Percentiles rank a stretch among this genome's conserved stretches.
Conservation (phyloP, 2,329 filamentous ascomycete species). For the Neonectria sp. region DNA sequence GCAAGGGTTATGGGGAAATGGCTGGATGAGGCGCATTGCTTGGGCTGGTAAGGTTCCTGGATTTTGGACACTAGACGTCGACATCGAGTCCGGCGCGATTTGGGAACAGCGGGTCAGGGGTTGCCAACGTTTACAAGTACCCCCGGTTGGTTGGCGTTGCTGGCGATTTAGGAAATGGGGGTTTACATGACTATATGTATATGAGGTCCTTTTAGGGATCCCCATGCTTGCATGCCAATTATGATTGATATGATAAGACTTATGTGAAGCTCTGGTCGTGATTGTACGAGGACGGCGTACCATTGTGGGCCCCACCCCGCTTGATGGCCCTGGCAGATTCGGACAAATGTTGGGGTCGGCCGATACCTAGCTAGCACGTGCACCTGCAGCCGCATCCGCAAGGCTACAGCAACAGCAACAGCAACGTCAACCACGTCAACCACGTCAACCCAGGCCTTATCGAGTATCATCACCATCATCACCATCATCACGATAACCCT, state of each 20-base stretch:
- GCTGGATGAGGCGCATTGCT: conserved; percentile 21
- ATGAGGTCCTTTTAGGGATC: neutral
- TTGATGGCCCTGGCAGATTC: conserved; percentile 1
- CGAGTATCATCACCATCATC: conserved; percentile 27
- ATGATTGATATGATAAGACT: neutral
- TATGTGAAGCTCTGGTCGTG: neutral
- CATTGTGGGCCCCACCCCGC: neutral
- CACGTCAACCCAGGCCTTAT: conserved; percentile 36
- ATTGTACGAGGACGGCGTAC: neutral
- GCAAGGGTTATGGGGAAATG: conserved; percentile 9
- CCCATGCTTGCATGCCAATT: neutral
- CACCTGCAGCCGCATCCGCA: conserved; percentile 40
- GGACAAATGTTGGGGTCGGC: conserved; percentile 41
- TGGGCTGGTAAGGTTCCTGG: conserved; percentile 21
- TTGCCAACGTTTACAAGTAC: conserved; percentile 10
- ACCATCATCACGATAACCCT: conserved; percentile 1
- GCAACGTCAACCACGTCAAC: conserved; percentile 28
- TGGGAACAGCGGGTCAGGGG: conserved; percentile 7
- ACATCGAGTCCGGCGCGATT: conserved; percentile 10
- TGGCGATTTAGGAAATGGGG: conserved; percentile 2
- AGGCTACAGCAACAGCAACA: conserved; percentile 35
- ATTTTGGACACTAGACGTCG: conserved; percentile 16
- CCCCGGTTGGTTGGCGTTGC: conserved; percentile 18
- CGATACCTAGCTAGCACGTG: conserved; percentile 41
- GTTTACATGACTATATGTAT: conserved; percentile 1